phyloP scores from a whole-genome alignment of 2,329 filamentous ascomycete genomes.

The Botrytis medusae region DNA sequence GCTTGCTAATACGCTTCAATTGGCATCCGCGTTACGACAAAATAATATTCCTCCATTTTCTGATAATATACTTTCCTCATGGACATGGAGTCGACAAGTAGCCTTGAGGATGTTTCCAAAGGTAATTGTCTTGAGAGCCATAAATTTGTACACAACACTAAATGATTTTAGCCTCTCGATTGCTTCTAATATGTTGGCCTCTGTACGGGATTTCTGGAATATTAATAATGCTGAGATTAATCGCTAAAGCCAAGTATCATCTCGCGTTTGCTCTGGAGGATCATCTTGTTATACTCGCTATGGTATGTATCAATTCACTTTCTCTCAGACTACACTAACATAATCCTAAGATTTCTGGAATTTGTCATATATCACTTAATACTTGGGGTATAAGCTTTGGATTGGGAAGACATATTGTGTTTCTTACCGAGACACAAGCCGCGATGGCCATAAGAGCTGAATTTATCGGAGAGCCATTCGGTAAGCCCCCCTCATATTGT shows the following conservation, averaged over 20 bases:
- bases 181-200: slow-evolving; percentile 20
- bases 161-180: not conserved
- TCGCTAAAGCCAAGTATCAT: slow-evolving; percentile 10
- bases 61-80: not conserved
- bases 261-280: slow-evolving; percentile 14
- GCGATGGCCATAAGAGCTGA: slow-evolving; percentile 5
- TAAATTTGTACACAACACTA: not conserved
- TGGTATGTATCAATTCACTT: not conserved
- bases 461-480: slow-evolving; percentile 11
- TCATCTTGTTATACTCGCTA: slow-evolving; percentile 5
- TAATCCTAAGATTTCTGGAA: slow-evolving; percentile 6
- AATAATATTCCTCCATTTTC: not conserved
- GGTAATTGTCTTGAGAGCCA: not conserved
- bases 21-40: not conserved
- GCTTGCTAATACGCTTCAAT: not conserved
- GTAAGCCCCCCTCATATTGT: not conserved
- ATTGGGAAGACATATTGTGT: not conserved
- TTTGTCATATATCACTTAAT: slow-evolving; percentile 12
- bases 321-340: not conserved
- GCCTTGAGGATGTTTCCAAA: slow-evolving; percentile 7
- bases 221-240: slow-evolving; percentile 14
- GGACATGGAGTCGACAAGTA: slow-evolving; percentile 4
- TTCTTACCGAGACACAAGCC: slow-evolving; percentile 8
- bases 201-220: slow-evolving; percentile 16
- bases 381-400: slow-evolving; percentile 15